Conservation (phyloP, 768 basidiomycete genomes). For the Pleurotus salmoneostramineus region DNA sequence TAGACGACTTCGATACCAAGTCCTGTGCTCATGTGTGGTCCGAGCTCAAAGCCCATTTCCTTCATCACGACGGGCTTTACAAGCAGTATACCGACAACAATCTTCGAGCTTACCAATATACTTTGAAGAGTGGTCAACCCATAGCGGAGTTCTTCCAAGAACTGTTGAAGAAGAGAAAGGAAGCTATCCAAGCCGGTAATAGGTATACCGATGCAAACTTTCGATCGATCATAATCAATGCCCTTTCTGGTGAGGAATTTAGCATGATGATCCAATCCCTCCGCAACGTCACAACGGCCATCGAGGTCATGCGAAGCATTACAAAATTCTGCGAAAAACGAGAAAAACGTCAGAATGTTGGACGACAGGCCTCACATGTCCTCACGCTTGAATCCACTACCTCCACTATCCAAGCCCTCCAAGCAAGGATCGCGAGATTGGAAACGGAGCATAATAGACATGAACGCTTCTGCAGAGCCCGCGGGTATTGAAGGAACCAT, state of each 20-base stretch:
- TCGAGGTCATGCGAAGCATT: conserved; percentile 9
- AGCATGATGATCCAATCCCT: conserved; percentile 14
- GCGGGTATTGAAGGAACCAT: too few relatives aligned
- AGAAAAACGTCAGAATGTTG: not conserved
- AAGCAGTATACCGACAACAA: not conserved
- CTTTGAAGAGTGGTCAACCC: not conserved
- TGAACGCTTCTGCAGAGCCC: too few relatives aligned
- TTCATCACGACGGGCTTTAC: not conserved
- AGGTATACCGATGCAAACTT: conserved; percentile 13
- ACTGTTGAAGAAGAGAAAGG: not conserved
- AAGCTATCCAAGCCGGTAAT: conserved; percentile 13
- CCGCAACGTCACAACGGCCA: conserved; percentile 2
- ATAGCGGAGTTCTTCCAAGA: not conserved
- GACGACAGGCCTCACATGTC: not conserved
- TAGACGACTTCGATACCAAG: conserved; percentile 12
- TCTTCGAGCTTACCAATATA: not conserved
- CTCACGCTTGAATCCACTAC: not conserved
- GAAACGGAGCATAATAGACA: too few relatives aligned
- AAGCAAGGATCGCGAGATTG: too few relatives aligned
- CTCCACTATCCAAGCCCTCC: too few relatives aligned
- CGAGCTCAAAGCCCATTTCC: not conserved
- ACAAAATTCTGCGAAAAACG: conserved; percentile 8
- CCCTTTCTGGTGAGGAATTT: conserved; percentile 17
- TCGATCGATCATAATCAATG: conserved; percentile 14
- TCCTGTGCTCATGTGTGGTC: conserved; percentile 1